phyloP scores from a whole-genome alignment of 2,329 filamentous ascomycete species.

The Alternaria viburni region DNA sequence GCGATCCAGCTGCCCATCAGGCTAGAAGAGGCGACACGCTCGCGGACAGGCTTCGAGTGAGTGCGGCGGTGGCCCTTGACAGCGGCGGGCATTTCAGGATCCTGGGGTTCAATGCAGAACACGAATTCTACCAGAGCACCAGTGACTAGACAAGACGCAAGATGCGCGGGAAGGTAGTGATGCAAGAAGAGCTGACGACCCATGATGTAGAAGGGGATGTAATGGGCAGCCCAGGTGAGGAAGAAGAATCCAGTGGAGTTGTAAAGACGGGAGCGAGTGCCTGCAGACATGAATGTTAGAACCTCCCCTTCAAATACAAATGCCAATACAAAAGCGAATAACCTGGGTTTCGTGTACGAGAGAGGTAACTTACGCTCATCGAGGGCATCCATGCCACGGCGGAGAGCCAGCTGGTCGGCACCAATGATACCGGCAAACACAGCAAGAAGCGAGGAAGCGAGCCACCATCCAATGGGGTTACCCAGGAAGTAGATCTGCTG shows the following conservation, averaged over 20 bases:
- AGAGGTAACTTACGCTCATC: conserved; percentile 77
- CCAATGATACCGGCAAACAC: conserved; percentile 91
- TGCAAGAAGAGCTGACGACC: conserved; percentile 97
- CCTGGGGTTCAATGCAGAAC: conserved; percentile 82
- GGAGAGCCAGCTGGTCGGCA: conserved; percentile 90
- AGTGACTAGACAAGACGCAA: conserved; percentile 87
- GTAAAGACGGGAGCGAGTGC: conserved; percentile 90
- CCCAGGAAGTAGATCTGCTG: conserved; percentile 99
- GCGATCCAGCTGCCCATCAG: conserved; percentile 81
- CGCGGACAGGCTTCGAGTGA: conserved; percentile 75
- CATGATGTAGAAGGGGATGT: conserved; percentile 98
- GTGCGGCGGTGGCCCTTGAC: conserved; percentile 44
- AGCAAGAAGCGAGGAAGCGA: conserved; percentile 87
- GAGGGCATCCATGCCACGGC: conserved; percentile 89
- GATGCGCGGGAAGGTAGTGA: conserved; percentile 93
- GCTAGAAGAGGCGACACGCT: conserved; percentile 81
- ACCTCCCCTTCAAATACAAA: conserved; percentile 10
- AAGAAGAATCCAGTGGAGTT: conserved; percentile 99
- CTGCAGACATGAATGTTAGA: conserved; percentile 51
- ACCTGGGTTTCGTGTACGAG: not conserved
- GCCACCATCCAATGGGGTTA: conserved; percentile 97
- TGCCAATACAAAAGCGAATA: conserved; percentile 2
- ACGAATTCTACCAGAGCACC: conserved; percentile 94
- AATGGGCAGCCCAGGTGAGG: conserved; percentile 96
- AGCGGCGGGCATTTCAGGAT: conserved; percentile 49